Evolutionary conservation across 768 basidiomycete genomes (phyloP).

Genomic region (Psilocybe azurescens): DNA sequence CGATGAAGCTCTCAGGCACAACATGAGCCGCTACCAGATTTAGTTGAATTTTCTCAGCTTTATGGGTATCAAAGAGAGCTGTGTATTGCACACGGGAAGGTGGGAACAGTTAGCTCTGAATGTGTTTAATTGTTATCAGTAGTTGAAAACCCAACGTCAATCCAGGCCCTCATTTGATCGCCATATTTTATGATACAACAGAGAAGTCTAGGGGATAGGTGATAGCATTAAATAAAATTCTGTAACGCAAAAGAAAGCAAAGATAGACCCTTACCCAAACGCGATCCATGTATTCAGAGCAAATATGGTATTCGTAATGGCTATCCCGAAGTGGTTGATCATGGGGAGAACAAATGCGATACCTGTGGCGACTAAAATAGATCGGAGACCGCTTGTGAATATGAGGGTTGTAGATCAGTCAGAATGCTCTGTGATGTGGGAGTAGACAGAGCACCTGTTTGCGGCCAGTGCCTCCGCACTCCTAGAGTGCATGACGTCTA

Average conservation of each 20-base stretch:
- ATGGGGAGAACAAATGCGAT: slow-evolving; percentile 57
- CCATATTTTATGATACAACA: slow-evolving; percentile 60
- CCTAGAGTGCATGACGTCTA: slow-evolving; percentile 63
- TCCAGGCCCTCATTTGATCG: slow-evolving; percentile 56
- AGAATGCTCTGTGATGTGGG: too few relatives aligned
- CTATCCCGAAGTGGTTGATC: slow-evolving; percentile 58
- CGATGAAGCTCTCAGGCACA: not conserved
- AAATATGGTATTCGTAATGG: slow-evolving; percentile 47
- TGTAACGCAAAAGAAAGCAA: not conserved
- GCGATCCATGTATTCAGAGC: slow-evolving; percentile 53
- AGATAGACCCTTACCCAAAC: slow-evolving; percentile 47
- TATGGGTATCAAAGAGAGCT: too few relatives aligned
- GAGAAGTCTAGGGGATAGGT: slow-evolving; percentile 46
- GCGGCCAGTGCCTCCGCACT: slow-evolving; percentile 73
- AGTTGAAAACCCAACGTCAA: slow-evolving; percentile 61
- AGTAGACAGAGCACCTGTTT: slow-evolving; percentile 39
- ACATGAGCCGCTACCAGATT: not conserved
- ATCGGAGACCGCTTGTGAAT: slow-evolving; percentile 49
- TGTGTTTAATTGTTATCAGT: slow-evolving; percentile 31
- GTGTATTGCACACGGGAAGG: not conserved
- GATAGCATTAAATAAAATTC: not conserved
- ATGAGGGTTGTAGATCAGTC: not conserved
- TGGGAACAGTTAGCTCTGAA: not conserved
- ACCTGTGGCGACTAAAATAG: slow-evolving; percentile 45
- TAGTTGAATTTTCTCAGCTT: not conserved